Conservation (phyloP, 169 alveolate species). For the Cryptosporidium tyzzeri region DNA sequence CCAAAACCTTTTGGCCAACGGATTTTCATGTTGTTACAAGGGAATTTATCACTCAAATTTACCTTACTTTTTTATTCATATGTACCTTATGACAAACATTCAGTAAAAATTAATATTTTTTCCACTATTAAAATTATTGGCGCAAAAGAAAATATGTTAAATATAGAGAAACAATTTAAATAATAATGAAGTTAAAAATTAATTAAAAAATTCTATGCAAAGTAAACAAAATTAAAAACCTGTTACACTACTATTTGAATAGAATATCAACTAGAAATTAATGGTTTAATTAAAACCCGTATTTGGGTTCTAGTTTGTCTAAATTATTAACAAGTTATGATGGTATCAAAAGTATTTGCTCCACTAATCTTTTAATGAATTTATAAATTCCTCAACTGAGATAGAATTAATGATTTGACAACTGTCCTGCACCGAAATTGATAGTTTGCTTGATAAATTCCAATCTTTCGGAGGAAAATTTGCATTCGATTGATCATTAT, state of each 20-base stretch:
- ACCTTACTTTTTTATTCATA: neutral
- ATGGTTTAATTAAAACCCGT: neutral
- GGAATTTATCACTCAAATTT: neutral
- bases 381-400: slow-evolving; percentile 51
- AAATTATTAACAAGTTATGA: neutral
- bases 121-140: neutral
- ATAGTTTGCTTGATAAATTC: neutral
- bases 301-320: too few species aligned
- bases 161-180: too few species aligned
- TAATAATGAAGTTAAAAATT: neutral
- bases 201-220: too few species aligned
- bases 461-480: neutral
- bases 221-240: too few species aligned
- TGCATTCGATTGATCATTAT: neutral
- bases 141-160: neutral
- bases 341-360: neutral
- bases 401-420: slow-evolving; percentile 45
- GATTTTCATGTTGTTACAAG: slow-evolving; percentile 27
- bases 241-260: neutral
- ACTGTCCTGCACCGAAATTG: slow-evolving; percentile 6
- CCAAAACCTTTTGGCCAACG: slow-evolving; percentile 64
- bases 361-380: neutral
- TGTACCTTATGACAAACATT: neutral
- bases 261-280: neutral
- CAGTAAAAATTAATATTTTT: neutral